These are phyloP conservation scores for Solioccasus polychromus DNA, from an alignment of 768 basidiomycete species.

Conservation along the genomic window DNA sequence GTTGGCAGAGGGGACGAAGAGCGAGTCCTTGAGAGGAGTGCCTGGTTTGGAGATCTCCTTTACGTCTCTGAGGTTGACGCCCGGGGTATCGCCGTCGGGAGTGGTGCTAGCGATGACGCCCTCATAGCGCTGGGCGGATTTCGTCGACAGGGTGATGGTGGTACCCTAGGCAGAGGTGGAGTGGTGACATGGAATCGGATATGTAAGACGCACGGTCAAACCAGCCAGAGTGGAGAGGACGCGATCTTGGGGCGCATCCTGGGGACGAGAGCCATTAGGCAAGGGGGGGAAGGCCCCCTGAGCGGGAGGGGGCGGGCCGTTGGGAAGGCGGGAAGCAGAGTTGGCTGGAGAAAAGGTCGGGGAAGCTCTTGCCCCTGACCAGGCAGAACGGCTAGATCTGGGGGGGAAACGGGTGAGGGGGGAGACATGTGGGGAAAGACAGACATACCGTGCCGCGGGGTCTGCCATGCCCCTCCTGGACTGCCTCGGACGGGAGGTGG, in stretches of 20 bases:
- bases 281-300: conserved; percentile 45
- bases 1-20: conserved; percentile 70
- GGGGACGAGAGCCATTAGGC: conserved; percentile 44
- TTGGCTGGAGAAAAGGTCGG: conserved; percentile 63
- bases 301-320: conserved; percentile 34
- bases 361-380: conserved; percentile 66
- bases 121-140: conserved; percentile 69
- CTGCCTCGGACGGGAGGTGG: conserved; percentile 60
- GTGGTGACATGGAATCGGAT: conserved; percentile 11
- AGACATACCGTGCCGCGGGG: conserved; percentile 47
- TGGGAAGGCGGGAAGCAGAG: conserved; percentile 41
- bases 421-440: conserved; percentile 12
- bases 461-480: conserved; percentile 63
- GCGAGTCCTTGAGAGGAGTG: conserved; percentile 63
- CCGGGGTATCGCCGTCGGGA: conserved; percentile 64
- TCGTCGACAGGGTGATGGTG: conserved; percentile 72
- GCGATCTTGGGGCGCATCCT: conserved; percentile 53
- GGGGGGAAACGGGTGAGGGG: conserved; percentile 5
- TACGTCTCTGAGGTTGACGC: conserved; percentile 74
- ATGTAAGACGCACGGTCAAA: conserved; percentile 55
- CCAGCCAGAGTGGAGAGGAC: conserved; percentile 64
- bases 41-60: conserved; percentile 68
- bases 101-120: conserved; percentile 63
- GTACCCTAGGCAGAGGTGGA: conserved; percentile 53
- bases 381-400: conserved; percentile 47